Evolutionary conservation across 2,329 filamentous ascomycete species (phyloP).

Genomic region (Xylariales sp.): DNA sequence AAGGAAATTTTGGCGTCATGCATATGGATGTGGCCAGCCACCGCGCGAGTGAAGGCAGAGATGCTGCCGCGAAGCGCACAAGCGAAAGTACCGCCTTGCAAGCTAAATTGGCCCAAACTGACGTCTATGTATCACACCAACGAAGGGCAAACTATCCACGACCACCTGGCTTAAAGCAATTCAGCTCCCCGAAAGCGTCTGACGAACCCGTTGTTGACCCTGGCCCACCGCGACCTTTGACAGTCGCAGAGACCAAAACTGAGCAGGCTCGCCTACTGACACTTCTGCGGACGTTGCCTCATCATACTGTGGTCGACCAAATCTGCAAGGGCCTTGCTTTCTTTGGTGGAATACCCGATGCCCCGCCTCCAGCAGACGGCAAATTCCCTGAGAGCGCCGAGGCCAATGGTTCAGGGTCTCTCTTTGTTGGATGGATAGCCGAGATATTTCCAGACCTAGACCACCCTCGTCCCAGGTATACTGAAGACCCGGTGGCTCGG

Average conservation of each 20-base stretch:
- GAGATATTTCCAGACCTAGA: constrained; percentile 69
- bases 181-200: constrained; percentile 42
- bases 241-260: constrained; percentile 63
- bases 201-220: constrained; percentile 33
- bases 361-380: constrained; percentile 61
- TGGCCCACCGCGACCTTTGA: constrained; percentile 49
- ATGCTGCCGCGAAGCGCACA: constrained; percentile 68
- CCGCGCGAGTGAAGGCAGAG: constrained; percentile 60
- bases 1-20: constrained; percentile 73
- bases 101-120: constrained; percentile 65
- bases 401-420: constrained; percentile 66
- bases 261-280: constrained; percentile 71
- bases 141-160: constrained; percentile 54
- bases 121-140: constrained; percentile 64
- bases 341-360: constrained; percentile 70
- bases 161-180: constrained; percentile 47
- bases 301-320: constrained; percentile 68
- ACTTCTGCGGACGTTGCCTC: constrained; percentile 66
- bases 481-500: constrained; percentile 32
- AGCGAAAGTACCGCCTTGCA: constrained; percentile 71
- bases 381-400: constrained; percentile 67
- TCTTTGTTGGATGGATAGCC: constrained; percentile 71
- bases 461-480: constrained; percentile 42
- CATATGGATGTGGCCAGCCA: constrained; percentile 65
- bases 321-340: constrained; percentile 72